Conservation (phyloP, 768 basidiomycete species). For the Lentinula boryana region DNA sequence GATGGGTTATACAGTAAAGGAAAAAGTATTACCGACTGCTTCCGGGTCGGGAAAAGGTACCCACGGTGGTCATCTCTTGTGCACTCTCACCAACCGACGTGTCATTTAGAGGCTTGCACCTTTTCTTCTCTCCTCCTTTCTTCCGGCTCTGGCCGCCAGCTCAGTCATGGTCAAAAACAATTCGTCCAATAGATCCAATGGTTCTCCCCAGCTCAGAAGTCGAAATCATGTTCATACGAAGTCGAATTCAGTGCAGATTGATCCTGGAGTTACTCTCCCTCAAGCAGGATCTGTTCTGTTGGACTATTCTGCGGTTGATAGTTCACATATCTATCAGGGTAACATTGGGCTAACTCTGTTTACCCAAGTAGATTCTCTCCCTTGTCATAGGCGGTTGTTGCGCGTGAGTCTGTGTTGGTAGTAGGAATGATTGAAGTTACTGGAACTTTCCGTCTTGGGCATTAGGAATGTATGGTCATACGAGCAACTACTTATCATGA, state of each 20-base stretch:
- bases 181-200: not conserved
- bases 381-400: conserved; percentile 83
- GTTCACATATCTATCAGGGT: not conserved
- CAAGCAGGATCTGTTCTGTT: conserved; percentile 29
- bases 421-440: not conserved
- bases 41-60: not conserved
- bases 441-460: not conserved
- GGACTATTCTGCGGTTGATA: conserved; percentile 30
- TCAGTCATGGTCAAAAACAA: not conserved
- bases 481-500: conserved; percentile 65
- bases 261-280: conserved; percentile 19
- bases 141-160: not conserved
- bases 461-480: conserved; percentile 72
- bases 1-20: not conserved
- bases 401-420: conserved; percentile 43
- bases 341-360: conserved; percentile 5
- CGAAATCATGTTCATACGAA: not conserved
- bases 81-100: not conserved
- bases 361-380: conserved; percentile 32
- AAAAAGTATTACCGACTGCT: not conserved
- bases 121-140: not conserved
- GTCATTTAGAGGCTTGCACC: not conserved
- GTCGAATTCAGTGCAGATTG: not conserved
- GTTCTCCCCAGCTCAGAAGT: not conserved
- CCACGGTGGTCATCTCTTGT: not conserved